Base-by-base conservation (phyloP, 805 yeast genomes). In the Sungouiella blattae region DNA sequence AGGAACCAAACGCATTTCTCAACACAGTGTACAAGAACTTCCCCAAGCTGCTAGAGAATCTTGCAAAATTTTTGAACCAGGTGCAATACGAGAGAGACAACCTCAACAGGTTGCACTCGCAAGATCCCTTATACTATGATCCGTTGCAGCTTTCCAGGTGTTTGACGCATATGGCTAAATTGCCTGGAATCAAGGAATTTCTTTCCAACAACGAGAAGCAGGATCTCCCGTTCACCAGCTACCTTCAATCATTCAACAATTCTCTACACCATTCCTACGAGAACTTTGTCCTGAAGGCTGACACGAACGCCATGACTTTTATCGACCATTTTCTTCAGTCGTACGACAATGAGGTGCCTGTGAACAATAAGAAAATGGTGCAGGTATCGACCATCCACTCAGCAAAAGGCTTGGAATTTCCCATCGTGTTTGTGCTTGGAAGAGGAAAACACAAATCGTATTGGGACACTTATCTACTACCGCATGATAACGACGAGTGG, bases 391-490 rank as follows among this genome's bases (percentile, higher is more conserved):
- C 91, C 0, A 73, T 84, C 2, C 91, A 84, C 54, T 68, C 85
- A 0, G 78, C 89, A 1, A 84, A 84, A 46, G 91, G 93, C 0
- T 54, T 82, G 4, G 88, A 83, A 42, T 82, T 77, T 46, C 87
- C 88, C 0, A 64, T 81, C 9, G 87, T 80, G 1, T 82, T 83
- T 53, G 46, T 81, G 32, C 36, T 39, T 33, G 48, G 53, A 27
- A 14, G 33, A 22, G 4, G 12, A 7, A 7, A 15, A n/a, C 17
- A 11, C 28, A 11, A 16, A 28, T 34, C 42, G 27, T 27, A 34
- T n/a, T 44, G 48, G 48, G 48, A 44, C 23, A 39, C 64, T 11
- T n/a, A n/a, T n/a, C n/a, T n/a, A n/a, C n/a, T n/a, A n/a, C n/a
- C n/a, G n/a, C n/a, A n/a, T n/a, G n/a, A n/a, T n/a, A n/a, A n/a